Conservation (phyloP, 805 yeast genomes). For the Pichia thaimueangensis region DNA sequence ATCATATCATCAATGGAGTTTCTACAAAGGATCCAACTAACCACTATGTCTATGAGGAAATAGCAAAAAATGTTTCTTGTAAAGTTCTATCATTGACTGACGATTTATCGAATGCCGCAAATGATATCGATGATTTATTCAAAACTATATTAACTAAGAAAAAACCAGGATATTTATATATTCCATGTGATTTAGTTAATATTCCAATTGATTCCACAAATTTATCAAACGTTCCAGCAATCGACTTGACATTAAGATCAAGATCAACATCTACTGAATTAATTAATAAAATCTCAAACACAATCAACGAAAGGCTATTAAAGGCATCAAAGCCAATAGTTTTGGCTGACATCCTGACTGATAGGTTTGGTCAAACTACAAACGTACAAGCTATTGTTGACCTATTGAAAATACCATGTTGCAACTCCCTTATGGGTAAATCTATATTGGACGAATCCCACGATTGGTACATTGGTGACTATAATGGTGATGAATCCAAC, state of each 20-base stretch:
- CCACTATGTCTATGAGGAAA: slow-evolving; percentile 57
- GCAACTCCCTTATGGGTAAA: slow-evolving; percentile 62
- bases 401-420: slow-evolving; percentile 47
- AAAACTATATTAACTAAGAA: slow-evolving; percentile 45
- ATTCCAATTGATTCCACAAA: slow-evolving; percentile 30
- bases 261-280: slow-evolving; percentile 20
- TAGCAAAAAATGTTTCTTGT: slow-evolving; percentile 53
- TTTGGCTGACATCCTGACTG: slow-evolving; percentile 63
- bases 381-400: slow-evolving; percentile 44
- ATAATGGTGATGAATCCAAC: slow-evolving; percentile 54
- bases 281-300: slow-evolving; percentile 20
- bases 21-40: slow-evolving; percentile 46
- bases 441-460: slow-evolving; percentile 67
- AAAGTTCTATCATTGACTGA: slow-evolving; percentile 44
- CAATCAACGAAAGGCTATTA: slow-evolving; percentile 47
- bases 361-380: slow-evolving; percentile 47
- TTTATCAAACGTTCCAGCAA: slow-evolving; percentile 18
- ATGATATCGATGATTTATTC: slow-evolving; percentile 65
- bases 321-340: slow-evolving; percentile 53
- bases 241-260: slow-evolving; percentile 17
- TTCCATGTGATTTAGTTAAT: slow-evolving; percentile 68
- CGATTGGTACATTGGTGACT: slow-evolving; percentile 61
- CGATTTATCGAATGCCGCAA: slow-evolving; percentile 41
- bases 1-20: slow-evolving; percentile 54
- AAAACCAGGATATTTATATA: slow-evolving; percentile 76